phyloP scores from a whole-genome alignment of 2,329 filamentous ascomycete genomes.

The Rachicladosporium sp. region DNA sequence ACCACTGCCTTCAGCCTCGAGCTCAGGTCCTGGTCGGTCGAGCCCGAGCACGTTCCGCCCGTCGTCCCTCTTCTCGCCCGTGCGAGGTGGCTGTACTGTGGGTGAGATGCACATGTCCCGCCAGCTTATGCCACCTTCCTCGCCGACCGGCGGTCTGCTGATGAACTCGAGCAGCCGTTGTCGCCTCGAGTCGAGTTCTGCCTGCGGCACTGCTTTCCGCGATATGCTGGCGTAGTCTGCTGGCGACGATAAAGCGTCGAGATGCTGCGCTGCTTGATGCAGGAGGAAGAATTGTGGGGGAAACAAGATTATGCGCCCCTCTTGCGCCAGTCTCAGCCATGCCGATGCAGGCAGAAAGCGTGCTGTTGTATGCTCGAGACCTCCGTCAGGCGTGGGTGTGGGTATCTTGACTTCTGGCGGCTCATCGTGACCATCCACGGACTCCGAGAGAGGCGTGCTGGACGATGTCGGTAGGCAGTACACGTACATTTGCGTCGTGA shows the following conservation, averaged over 20 bases:
- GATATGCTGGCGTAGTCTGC: constrained; percentile 20
- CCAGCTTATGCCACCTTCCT: constrained; percentile 15
- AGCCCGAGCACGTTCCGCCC: constrained; percentile 41
- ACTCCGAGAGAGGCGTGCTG: constrained; percentile 21
- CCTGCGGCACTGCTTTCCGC: constrained; percentile 12
- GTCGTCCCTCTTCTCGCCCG: constrained; percentile 32
- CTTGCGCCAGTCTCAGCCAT: constrained; percentile 55
- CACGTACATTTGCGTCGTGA: constrained; percentile 93
- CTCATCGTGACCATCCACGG: constrained; percentile 14
- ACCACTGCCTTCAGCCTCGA: constrained; percentile 29
- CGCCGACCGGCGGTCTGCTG: constrained; percentile 16
- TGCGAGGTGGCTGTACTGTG: constrained; percentile 22
- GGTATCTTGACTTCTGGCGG: constrained; percentile 47
- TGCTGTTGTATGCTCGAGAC: constrained; percentile 60
- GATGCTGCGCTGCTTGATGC: constrained; percentile 30
- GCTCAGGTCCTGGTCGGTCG: constrained; percentile 43
- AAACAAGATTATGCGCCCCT: constrained; percentile 67
- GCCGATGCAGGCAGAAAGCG: constrained; percentile 57
- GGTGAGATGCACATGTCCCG: constrained; percentile 33
- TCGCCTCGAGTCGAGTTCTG: constrained; percentile 38
- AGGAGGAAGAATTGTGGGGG: constrained; percentile 78
- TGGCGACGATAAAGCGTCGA: constrained; percentile 17
- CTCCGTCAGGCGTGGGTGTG: constrained; percentile 59
- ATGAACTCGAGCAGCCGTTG: constrained; percentile 44
- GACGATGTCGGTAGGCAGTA: constrained; percentile 59